Evolutionary conservation across 2,329 filamentous ascomycete genomes (phyloP), one percentile per base, ranked within the genome.

Genomic region (Coccinonectria pachysandricola): DNA sequence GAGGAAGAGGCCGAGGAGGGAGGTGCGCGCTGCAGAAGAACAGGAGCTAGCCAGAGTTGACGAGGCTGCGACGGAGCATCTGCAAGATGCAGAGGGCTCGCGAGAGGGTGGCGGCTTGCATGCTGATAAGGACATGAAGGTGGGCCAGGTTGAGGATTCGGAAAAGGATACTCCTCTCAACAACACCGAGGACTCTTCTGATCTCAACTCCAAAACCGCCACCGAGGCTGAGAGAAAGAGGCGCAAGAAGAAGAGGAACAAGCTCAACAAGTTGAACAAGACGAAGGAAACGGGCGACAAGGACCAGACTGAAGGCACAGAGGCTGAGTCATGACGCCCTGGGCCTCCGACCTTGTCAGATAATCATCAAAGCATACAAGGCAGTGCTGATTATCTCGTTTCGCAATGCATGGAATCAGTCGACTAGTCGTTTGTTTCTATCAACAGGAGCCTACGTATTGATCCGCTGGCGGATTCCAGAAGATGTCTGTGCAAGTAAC

Each of bases 1-100:
- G 42, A 47, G 49, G 30, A 60, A 60, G 43, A 48, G 51, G 36
- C 37, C 40, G 15, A 37, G 34, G 21, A 40, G 33, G 25, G 39
- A 40, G 24, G 31, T 13, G 13, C 15, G 12, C n/a, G n/a, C n/a
- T n/a, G n/a, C n/a, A n/a, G n/a, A n/a, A n/a, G n/a, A n/a, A 11
- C 12, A 16, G 8, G 24, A 30, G 14, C 8, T n/a, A 19, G 18
- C 17, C 10, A 26, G 11, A 5, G 19, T 15, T 13, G 31, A 7
- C 20, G 30, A 32, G 17, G 15, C 21, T 23, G 34, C 34, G 15
- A 22, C 15, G 6, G 26, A 24, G 11, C 19, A 14, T 10, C 12
- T 19, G 10, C 26, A 22, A 16, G 24, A 25, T 21, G n/a, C 19
- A 15, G 28, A 32, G 13, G 15, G 7, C 14, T 21, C n/a, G n/a